Conservation (phyloP, 129 eudicot genomes). For the Mikania micrantha region DNA sequence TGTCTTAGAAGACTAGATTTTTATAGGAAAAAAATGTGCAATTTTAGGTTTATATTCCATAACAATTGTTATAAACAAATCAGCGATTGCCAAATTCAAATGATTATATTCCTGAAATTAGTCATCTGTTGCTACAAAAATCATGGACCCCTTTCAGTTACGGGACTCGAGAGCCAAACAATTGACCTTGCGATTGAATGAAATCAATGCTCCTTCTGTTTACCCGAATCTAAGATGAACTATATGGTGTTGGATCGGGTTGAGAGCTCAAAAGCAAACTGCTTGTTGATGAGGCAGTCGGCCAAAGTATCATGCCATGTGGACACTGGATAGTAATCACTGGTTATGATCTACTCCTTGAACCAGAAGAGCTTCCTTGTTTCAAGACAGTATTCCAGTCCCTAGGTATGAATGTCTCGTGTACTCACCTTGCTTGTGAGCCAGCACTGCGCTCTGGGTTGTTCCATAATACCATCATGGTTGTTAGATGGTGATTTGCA, state of each 20-base stretch:
- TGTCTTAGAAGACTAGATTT: no score
- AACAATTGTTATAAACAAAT: neutral
- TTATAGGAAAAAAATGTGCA: neutral
- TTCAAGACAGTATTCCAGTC: neutral
- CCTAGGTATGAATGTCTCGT: no score
- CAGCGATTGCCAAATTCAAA: neutral
- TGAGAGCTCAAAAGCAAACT: constrained; percentile 77
- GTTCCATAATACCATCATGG: neutral
- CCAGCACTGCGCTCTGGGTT: neutral
- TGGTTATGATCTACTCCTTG: neutral
- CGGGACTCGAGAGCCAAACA: constrained; percentile 39
- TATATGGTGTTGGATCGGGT: constrained; percentile 70
- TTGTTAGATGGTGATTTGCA: neutral
- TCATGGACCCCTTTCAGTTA: constrained; percentile 34
- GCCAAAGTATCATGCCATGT: constrained; percentile 78
- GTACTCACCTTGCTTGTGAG: neutral
- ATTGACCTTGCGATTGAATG: neutral
- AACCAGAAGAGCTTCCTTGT: neutral
- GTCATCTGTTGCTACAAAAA: neutral
- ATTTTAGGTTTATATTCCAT: neutral
- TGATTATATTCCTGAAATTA: no score
- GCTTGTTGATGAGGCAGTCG: constrained; percentile 61
- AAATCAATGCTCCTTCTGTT: neutral
- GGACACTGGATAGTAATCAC: constrained; percentile 40
- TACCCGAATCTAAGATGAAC: neutral